A percentile compares a stretch with the other conserved stretches of the same genome.
These are phyloP conservation scores for Melampsora americana DNA, from an alignment of 1,284 basidiomycete genomes.

Conservation along the genomic window DNA sequence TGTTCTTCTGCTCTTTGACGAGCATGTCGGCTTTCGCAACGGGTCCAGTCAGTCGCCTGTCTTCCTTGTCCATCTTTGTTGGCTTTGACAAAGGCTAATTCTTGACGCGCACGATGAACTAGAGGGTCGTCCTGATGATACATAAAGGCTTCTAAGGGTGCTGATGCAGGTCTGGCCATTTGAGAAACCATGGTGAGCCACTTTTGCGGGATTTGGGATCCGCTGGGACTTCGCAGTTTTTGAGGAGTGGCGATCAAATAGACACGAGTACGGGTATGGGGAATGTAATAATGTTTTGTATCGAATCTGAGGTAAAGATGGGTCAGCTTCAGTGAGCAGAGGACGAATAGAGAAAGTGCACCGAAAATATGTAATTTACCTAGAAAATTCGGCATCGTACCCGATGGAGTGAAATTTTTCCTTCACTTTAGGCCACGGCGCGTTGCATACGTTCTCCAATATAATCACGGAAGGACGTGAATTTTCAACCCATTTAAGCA, in stretches of 20 bases:
- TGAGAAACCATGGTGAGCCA: slow-evolving; percentile 70
- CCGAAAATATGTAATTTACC: slow-evolving; percentile 52
- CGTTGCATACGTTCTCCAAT: slow-evolving; percentile 87
- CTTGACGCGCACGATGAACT: slow-evolving; percentile 80
- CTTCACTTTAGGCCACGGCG: slow-evolving; percentile 77
- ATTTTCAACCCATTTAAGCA: slow-evolving; percentile 85
- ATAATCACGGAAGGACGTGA: slow-evolving; percentile 86
- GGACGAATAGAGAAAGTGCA: not conserved
- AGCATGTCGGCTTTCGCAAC: slow-evolving; percentile 88
- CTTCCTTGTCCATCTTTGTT: slow-evolving; percentile 58
- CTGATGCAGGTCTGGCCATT: slow-evolving; percentile 77
- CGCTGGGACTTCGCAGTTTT: slow-evolving; percentile 55
- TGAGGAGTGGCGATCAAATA: slow-evolving; percentile 54
- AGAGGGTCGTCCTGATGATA: slow-evolving; percentile 83
- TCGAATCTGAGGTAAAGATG: slow-evolving; percentile 61
- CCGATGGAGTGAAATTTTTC: slow-evolving; percentile 71
- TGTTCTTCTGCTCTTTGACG: slow-evolving; percentile 77
- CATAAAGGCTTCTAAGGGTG: slow-evolving; percentile 85
- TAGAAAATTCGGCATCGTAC: slow-evolving; percentile 70
- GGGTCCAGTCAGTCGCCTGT: slow-evolving; percentile 70
- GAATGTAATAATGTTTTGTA: slow-evolving; percentile 90
- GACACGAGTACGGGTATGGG: slow-evolving; percentile 84
- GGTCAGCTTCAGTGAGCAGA: not conserved
- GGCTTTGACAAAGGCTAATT: slow-evolving; percentile 63
- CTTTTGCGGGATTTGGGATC: slow-evolving; percentile 63